A percentile compares a stretch with the other conserved stretches of the same genome.
Evolutionary conservation across 331 rosid species (phyloP).

Genomic region (Erythrophleum ivorense): DNA sequence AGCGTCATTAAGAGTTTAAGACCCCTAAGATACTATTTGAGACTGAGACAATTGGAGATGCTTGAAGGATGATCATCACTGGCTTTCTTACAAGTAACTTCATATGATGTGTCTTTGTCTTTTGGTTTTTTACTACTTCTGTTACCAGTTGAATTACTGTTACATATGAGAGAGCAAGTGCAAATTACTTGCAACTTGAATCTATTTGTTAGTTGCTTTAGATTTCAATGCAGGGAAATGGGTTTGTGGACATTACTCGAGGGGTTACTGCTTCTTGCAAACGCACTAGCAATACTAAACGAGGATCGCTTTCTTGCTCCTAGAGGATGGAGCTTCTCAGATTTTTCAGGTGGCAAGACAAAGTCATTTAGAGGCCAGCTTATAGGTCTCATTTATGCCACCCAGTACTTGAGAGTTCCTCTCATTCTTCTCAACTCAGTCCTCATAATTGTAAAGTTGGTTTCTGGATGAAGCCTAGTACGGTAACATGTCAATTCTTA

Average conservation of each 20-base stretch:
- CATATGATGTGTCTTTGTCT: slow-evolving; percentile 10
- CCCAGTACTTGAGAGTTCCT: slow-evolving; percentile 79
- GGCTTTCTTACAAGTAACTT: slow-evolving; percentile 21
- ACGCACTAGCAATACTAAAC: slow-evolving; percentile 75
- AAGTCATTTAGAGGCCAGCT: slow-evolving; percentile 73
- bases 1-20: slow-evolving; percentile 1
- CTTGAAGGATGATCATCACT: slow-evolving; percentile 7
- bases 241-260: slow-evolving; percentile 82
- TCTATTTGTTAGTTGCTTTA: slow-evolving; percentile 6
- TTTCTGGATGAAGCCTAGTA: slow-evolving; percentile 64
- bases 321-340: slow-evolving; percentile 73
- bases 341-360: slow-evolving; percentile 66
- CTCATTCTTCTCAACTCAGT: slow-evolving; percentile 67
- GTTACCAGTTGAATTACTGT: slow-evolving; percentile 5
- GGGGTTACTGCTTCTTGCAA: slow-evolving; percentile 77
- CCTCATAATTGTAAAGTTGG: slow-evolving; percentile 64
- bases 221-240: slow-evolving; percentile 61
- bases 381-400: slow-evolving; percentile 77
- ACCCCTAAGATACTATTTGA: not conserved
- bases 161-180: slow-evolving; percentile 26
- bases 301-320: slow-evolving; percentile 86
- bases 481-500: slow-evolving; percentile 48
- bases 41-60: slow-evolving; percentile 20
- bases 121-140: slow-evolving; percentile 20
- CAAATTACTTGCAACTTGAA: slow-evolving; percentile 23